Evolutionary conservation across 2,329 filamentous ascomycete species (phyloP).

Genomic region (Bipolaris bicolor): DNA sequence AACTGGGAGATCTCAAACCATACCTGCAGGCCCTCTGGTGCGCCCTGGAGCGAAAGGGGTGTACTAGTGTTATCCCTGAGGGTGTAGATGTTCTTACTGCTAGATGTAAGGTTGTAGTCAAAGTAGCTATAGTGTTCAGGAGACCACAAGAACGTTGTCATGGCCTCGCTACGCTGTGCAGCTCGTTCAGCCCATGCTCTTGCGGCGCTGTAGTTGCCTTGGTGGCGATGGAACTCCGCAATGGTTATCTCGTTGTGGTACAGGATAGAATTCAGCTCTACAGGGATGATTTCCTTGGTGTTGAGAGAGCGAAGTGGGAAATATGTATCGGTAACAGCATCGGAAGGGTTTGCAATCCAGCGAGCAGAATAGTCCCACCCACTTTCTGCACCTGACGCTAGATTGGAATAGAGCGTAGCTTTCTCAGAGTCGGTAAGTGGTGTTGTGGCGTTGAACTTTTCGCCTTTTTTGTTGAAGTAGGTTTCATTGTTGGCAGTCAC

Average conservation of each 20-base stretch:
- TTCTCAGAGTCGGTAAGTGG: slow-evolving; percentile 61
- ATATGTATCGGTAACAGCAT: slow-evolving; percentile 65
- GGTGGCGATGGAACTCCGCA: slow-evolving; percentile 59
- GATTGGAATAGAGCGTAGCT: slow-evolving; percentile 63
- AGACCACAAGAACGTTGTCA: slow-evolving; percentile 70
- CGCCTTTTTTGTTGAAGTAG: slow-evolving; percentile 65
- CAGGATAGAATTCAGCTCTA: slow-evolving; percentile 72
- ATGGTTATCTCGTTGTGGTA: slow-evolving; percentile 70
- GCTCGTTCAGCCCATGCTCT: slow-evolving; percentile 59
- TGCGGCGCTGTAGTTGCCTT: slow-evolving; percentile 60
- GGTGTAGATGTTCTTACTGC: slow-evolving; percentile 62
- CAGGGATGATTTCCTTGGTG: slow-evolving; percentile 63
- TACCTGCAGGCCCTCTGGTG: slow-evolving; percentile 63
- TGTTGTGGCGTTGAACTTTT: slow-evolving; percentile 61
- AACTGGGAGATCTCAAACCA: slow-evolving; percentile 66
- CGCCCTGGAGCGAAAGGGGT: slow-evolving; percentile 47
- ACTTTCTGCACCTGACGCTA: slow-evolving; percentile 69
- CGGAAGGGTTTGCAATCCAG: slow-evolving; percentile 63
- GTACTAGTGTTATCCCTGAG: slow-evolving; percentile 52
- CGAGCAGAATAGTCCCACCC: slow-evolving; percentile 69
- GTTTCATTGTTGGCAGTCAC: slow-evolving; percentile 68
- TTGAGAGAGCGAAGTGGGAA: slow-evolving; percentile 71
- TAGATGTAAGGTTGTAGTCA: slow-evolving; percentile 70
- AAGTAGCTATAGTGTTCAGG: slow-evolving; percentile 68
- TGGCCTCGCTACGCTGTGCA: slow-evolving; percentile 63